Conservation (phyloP, 495 filamentous ascomycete genomes). For the Chaetomidium leptoderma region DNA sequence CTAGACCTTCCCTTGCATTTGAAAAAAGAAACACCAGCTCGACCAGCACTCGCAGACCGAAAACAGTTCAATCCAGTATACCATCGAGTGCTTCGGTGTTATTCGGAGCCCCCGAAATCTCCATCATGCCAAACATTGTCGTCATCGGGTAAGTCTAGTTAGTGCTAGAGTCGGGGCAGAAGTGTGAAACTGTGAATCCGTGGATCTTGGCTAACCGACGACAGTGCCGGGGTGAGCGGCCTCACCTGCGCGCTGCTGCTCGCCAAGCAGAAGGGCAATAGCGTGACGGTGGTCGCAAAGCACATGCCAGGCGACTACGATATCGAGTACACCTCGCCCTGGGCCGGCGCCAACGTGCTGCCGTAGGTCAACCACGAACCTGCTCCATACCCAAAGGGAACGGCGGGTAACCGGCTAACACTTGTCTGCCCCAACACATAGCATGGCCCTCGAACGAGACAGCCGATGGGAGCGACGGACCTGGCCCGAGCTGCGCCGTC, state of each 20-base stretch:
- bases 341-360: conserved; percentile 89
- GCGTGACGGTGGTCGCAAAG: conserved; percentile 79
- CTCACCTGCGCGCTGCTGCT: conserved; percentile 87
- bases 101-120: neutral
- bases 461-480: conserved; percentile 61
- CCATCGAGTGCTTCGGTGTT: too few relatives aligned
- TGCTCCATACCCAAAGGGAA: neutral
- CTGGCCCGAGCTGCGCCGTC: conserved; percentile 60
- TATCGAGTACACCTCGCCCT: conserved; percentile 91
- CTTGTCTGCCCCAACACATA: neutral
- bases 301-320: conserved; percentile 99
- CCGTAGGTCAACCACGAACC: conserved; percentile 55
- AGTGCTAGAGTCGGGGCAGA: neutral
- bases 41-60: too few relatives aligned
- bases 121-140: conserved; percentile 11
- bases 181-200: too few relatives aligned
- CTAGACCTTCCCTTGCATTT: too few relatives aligned
- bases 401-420: neutral
- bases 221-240: conserved; percentile 84
- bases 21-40: neutral
- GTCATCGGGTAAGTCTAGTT: conserved; percentile 14
- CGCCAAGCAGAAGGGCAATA: conserved; percentile 61
- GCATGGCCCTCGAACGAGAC: conserved; percentile 32
- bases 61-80: too few relatives aligned
- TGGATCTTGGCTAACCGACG: neutral